Conservation (phyloP, 176 grass and related monocot species). For the Juncus inflexus region DNA sequence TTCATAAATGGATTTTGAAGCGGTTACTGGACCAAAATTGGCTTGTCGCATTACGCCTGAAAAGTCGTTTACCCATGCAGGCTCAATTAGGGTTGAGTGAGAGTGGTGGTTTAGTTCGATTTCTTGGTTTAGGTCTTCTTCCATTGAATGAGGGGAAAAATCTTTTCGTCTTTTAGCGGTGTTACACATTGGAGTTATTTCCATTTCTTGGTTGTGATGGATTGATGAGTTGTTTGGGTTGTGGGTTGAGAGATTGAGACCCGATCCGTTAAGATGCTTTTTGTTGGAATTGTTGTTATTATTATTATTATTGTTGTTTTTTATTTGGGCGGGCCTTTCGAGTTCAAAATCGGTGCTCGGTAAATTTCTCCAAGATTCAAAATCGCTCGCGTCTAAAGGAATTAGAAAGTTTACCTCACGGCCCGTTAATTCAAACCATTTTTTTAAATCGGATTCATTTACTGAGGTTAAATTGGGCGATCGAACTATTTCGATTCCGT, state of each 20-base stretch:
- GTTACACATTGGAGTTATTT: conserved; percentile 31
- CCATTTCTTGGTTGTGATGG: conserved; percentile 52
- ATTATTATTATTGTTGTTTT: conserved; percentile 19
- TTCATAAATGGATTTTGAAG: conserved; percentile 89
- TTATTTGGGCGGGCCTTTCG: conserved; percentile 49
- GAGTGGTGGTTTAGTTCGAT: conserved; percentile 50
- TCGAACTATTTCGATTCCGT: conserved; percentile 67
- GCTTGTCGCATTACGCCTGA: conserved; percentile 77
- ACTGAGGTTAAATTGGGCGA: conserved; percentile 61
- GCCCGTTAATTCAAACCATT: conserved; percentile 81
- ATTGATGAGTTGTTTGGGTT: conserved; percentile 44
- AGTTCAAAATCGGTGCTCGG: conserved; percentile 71
- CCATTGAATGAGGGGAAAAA: conserved; percentile 50
- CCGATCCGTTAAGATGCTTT: conserved; percentile 60
- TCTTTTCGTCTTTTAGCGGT: conserved; percentile 62
- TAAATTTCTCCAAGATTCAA: conserved; percentile 88
- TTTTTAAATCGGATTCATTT: conserved; percentile 60
- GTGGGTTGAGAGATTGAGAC: conserved; percentile 68
- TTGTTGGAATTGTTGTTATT: conserved; percentile 23
- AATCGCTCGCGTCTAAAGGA: conserved; percentile 58
- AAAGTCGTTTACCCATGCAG: conserved; percentile 75
- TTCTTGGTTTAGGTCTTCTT: conserved; percentile 79
- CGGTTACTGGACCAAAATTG: conserved; percentile 62
- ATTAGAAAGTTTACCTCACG: conserved; percentile 67
- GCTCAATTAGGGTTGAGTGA: conserved; percentile 39